A percentile compares a stretch with the other conserved stretches of the same genome.
phyloP scores from a whole-genome alignment of 1,139 yeast genomes.

The Starmera stellimalicola region DNA sequence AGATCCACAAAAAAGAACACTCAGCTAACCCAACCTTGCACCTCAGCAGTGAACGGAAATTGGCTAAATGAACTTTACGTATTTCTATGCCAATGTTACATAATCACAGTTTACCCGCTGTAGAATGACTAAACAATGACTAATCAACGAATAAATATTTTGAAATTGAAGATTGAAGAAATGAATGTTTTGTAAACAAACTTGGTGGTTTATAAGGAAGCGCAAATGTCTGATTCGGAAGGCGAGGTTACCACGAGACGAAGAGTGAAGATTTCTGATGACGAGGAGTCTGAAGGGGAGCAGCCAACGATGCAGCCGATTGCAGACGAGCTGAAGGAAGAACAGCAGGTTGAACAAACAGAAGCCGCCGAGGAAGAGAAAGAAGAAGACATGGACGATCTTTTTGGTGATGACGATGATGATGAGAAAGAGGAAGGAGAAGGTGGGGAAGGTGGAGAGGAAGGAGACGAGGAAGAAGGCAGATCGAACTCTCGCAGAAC shows the following conservation, averaged over 20 bases:
- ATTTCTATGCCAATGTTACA: too few relatives aligned
- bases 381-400: slow-evolving; percentile 17
- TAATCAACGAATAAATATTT: too few relatives aligned
- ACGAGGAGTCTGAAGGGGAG: background rate
- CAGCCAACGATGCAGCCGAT: background rate
- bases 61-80: too few relatives aligned
- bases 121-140: too few relatives aligned
- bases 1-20: background rate
- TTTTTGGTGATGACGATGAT: slow-evolving; percentile 8
- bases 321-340: slow-evolving; percentile 15
- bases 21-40: too few relatives aligned
- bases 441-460: background rate
- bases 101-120: too few relatives aligned
- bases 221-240: background rate
- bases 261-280: background rate
- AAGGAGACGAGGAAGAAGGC: background rate
- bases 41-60: too few relatives aligned
- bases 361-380: slow-evolving; percentile 21
- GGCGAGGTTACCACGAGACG: background rate
- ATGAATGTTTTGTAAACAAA: too few relatives aligned
- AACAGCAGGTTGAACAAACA: slow-evolving; percentile 35
- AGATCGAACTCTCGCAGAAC: background rate
- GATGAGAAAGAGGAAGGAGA: background rate
- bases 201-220: too few relatives aligned
- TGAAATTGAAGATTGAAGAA: too few relatives aligned